Base-by-base conservation (phyloP, 805 yeast genomes). In the Kodamaea hsintzibuensis region DNA sequence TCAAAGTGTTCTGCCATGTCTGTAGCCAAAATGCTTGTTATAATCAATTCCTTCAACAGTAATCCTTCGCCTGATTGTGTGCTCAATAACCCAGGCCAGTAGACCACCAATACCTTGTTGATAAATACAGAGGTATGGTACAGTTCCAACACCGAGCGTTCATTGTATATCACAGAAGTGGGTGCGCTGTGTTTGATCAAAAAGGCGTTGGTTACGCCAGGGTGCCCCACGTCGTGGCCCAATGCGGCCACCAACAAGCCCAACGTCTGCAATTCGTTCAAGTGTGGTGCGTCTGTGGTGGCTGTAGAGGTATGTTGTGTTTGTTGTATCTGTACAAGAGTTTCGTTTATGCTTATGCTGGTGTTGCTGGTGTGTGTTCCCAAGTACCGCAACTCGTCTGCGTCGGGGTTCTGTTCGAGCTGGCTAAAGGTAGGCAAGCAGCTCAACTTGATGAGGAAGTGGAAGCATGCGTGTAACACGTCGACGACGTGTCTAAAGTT, bases 181-280 rank as follows among this genome's bases (percentile, higher is more conserved):
- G 91, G 90, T 0, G 95, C 80, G 7, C 78, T 67, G 60, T 82
- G 67, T 55, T 81, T 75, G 19, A 76, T 72, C 67, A 93, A 72
- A 59, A 91, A 84, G 38, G 83, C 82, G 68, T 91, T 90, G 12
- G 96, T 91, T n/a, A 91, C 83, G 1, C 98, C 99, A 0, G 98
- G 98, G 69, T 95, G 99, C 18, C 97, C 96, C 33, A 89, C 84
- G 69, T 95, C 99, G 72, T 95, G 99, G 50, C 98, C 98, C 43
- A 92, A 72, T 1, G 97, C 95, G 0, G 97, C 89, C 10, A 92
- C 74, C 35, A 89, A 78, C 25, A 91, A 70, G 1, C 88, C 82
- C 47, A 88, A 71, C 1, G 79, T 76, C 60, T 86, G 86, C 30
- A 70, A 51, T 2, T 71, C 64, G 54, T 66, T 72, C 48, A 74